Conservation (phyloP, 2,329 filamentous ascomycete species). For the Tolypocladium ophioglossoides region DNA sequence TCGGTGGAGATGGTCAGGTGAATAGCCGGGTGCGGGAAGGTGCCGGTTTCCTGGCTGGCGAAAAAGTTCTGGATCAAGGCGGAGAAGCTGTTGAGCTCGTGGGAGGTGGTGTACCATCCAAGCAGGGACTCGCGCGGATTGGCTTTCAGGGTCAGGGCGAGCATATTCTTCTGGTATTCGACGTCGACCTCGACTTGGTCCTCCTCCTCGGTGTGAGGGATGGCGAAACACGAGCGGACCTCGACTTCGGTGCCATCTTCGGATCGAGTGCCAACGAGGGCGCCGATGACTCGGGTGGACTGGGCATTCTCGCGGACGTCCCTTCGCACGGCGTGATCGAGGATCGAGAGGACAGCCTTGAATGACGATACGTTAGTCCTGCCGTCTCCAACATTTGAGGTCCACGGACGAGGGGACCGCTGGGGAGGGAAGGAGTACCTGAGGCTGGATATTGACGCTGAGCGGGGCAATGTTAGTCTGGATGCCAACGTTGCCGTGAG, state of each 20-base stretch:
- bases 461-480: constrained; percentile 84
- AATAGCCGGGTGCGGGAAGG: constrained; percentile 92
- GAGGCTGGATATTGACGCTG: constrained; percentile 88
- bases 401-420: constrained; percentile 1
- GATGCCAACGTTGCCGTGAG: constrained; percentile 67
- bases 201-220: constrained; percentile 95
- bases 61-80: constrained; percentile 99
- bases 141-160: constrained; percentile 85
- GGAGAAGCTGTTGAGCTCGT: constrained; percentile 96
- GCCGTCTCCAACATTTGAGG: not conserved
- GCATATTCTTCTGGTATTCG: constrained; percentile 99
- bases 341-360: constrained; percentile 61
- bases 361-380: not conserved
- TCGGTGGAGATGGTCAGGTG: constrained; percentile 92
- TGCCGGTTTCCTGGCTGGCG: constrained; percentile 90
- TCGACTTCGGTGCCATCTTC: constrained; percentile 97
- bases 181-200: constrained; percentile 99
- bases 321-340: constrained; percentile 90
- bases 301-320: constrained; percentile 59
- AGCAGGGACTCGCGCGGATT: constrained; percentile 89
- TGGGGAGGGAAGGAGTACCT: constrained; percentile 47
- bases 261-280: constrained; percentile 81
- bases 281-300: constrained; percentile 93
- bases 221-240: constrained; percentile 93
- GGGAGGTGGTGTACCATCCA: constrained; percentile 96